phyloP scores from a whole-genome alignment of 1,284 basidiomycete genomes.

The Tilletiopsis washingtonensis region DNA sequence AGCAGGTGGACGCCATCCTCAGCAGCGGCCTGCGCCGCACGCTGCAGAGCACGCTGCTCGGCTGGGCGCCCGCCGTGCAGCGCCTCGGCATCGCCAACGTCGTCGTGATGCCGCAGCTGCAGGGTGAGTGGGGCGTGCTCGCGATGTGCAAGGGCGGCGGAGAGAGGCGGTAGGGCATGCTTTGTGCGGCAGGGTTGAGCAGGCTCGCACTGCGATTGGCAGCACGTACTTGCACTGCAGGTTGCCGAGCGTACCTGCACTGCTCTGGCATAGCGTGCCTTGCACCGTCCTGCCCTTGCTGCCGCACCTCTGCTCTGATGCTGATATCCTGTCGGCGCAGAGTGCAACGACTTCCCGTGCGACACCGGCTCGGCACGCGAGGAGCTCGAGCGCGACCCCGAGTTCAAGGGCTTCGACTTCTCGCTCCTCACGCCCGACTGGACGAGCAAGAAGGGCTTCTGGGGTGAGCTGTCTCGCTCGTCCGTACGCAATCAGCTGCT shows the following conservation, averaged over 20 bases:
- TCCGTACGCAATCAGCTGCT: too few species aligned
- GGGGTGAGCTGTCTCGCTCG: slow-evolving; percentile 8
- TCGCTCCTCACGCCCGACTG: slow-evolving; percentile 41
- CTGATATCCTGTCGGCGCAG: slow-evolving; percentile 8
- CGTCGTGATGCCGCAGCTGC: slow-evolving; percentile 38
- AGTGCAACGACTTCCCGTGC: slow-evolving; percentile 43
- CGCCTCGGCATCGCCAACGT: slow-evolving; percentile 31
- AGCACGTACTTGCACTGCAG: too few species aligned
- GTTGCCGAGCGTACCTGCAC: background rate
- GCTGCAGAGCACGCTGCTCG: slow-evolving; percentile 40
- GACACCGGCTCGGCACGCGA: slow-evolving; percentile 41
- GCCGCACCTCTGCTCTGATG: background rate
- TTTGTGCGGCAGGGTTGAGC: too few species aligned
- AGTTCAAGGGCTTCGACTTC: slow-evolving; percentile 39
- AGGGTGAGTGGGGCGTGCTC: too few species aligned
- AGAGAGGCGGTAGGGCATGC: too few species aligned
- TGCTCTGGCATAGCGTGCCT: background rate
- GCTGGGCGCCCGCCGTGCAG: slow-evolving; percentile 32
- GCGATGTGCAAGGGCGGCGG: too few species aligned
- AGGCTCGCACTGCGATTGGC: too few species aligned
- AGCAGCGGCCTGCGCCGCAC: slow-evolving; percentile 39
- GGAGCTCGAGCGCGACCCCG: slow-evolving; percentile 32
- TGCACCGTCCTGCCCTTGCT: background rate
- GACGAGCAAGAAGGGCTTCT: slow-evolving; percentile 44
- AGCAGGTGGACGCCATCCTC: slow-evolving; percentile 30